Evolutionary conservation across 2,329 filamentous ascomycete genomes (phyloP).

Genomic region (Drechslerella stenobrocha): DNA sequence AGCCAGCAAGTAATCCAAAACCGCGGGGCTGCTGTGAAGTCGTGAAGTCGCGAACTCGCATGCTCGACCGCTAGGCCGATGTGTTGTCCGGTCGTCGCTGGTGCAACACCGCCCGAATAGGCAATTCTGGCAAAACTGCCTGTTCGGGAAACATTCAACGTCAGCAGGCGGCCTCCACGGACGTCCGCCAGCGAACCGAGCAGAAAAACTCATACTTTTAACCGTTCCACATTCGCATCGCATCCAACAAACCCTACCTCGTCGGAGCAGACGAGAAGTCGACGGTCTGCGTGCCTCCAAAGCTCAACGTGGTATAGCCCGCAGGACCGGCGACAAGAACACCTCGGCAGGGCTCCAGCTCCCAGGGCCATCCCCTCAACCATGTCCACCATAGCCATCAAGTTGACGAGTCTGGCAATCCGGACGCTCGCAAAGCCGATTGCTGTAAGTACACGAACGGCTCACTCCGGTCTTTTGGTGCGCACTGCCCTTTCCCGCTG

Average conservation of each 20-base stretch:
- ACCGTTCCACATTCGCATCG: not conserved
- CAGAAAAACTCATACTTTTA: too few species aligned
- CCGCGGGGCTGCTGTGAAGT: too few species aligned
- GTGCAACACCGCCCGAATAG: conserved; percentile 4
- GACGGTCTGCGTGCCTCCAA: too few species aligned
- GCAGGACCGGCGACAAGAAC: too few species aligned
- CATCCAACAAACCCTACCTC: not conserved
- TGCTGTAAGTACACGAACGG: conserved; percentile 60
- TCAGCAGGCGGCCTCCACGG: conserved; percentile 32
- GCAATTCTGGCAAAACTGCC: conserved; percentile 15
- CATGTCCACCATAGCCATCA: conserved; percentile 61
- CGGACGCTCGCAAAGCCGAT: conserved; percentile 70
- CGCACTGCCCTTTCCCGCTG: conserved; percentile 4
- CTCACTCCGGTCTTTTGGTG: not conserved
- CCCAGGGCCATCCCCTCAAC: not conserved
- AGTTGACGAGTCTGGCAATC: conserved; percentile 67
- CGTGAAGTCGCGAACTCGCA: not conserved
- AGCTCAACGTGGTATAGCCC: too few species aligned
- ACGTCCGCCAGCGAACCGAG: conserved; percentile 13
- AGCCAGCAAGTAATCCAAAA: too few species aligned
- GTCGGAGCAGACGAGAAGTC: too few species aligned
- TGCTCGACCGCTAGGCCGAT: not conserved
- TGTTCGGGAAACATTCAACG: conserved; percentile 24
- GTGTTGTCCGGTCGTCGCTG: not conserved
- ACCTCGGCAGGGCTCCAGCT: not conserved